A percentile compares a stretch with the other conserved stretches of the same genome.
Evolutionary conservation across 495 filamentous ascomycete genomes (phyloP).

Genomic region (Pseudoneurospora amorphoporcata): DNA sequence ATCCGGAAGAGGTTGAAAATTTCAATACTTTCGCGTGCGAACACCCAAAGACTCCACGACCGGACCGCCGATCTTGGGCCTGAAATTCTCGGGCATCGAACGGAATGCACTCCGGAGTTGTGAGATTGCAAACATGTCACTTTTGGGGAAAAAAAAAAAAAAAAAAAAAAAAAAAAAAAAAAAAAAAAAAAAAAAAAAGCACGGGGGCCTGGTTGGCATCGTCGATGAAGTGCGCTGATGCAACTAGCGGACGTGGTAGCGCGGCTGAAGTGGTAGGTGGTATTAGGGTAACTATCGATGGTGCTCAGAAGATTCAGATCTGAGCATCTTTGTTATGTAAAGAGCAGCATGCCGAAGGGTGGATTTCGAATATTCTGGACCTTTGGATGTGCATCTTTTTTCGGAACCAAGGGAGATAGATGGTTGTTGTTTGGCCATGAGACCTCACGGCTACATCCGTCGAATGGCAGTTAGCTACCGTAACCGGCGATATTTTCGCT

Average conservation of each 20-base stretch:
- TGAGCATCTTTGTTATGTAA: not conserved
- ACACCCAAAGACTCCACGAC: not conserved
- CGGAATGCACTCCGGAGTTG: not conserved
- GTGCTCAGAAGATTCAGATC: not conserved
- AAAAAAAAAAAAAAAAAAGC: no score
- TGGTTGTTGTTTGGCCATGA: not conserved
- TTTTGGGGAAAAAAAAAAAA: no score
- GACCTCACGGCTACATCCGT: not conserved
- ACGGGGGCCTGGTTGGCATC: not conserved
- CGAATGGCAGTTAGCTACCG: not conserved
- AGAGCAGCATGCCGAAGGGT: not conserved
- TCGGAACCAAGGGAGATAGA: not conserved
- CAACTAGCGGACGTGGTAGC: not conserved
- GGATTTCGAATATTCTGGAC: not conserved
- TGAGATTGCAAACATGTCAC: not conserved
- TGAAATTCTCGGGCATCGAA: not conserved
- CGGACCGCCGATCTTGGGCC: not conserved
- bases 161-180: no score
- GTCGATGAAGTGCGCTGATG: not conserved
- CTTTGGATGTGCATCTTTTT: not conserved
- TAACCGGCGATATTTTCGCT: not conserved
- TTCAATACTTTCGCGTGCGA: not conserved
- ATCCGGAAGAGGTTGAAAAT: not conserved
- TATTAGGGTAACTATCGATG: not conserved
- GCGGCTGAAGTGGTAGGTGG: not conserved